Conservation (phyloP, 257 asterid genomes). For the Solanum pinnatisectum region DNA sequence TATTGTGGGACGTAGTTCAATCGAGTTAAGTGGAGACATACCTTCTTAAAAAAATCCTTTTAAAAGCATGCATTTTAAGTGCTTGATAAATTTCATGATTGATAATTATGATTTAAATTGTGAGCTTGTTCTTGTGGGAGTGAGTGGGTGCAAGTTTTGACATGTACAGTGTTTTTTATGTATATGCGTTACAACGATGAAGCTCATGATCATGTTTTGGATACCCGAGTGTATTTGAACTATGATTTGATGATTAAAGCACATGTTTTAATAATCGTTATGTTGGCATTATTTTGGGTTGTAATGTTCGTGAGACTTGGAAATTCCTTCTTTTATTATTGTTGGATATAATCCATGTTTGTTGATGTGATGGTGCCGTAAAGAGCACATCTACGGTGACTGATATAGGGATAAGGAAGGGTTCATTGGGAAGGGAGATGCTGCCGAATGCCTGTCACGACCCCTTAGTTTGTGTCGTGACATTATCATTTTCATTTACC, state of each 20-base stretch:
- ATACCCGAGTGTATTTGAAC: neutral
- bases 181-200: neutral
- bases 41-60: neutral
- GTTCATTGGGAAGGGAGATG: neutral
- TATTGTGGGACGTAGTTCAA: neutral
- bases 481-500: neutral
- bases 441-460: neutral
- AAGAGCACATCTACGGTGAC: neutral
- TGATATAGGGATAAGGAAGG: neutral
- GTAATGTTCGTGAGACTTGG: neutral
- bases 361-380: neutral
- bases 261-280: neutral
- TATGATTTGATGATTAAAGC: neutral
- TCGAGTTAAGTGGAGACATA: neutral
- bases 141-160: neutral
- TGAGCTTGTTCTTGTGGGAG: neutral
- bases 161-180: neutral
- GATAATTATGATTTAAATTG: neutral
- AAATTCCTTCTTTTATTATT: neutral
- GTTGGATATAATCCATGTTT: neutral
- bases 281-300: neutral
- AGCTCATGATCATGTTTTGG: neutral
- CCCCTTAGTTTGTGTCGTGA: neutral
- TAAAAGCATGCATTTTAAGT: neutral
- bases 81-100: neutral